Conservation (phyloP, 164 flowering plant genomes). For the Malania oleifera region DNA sequence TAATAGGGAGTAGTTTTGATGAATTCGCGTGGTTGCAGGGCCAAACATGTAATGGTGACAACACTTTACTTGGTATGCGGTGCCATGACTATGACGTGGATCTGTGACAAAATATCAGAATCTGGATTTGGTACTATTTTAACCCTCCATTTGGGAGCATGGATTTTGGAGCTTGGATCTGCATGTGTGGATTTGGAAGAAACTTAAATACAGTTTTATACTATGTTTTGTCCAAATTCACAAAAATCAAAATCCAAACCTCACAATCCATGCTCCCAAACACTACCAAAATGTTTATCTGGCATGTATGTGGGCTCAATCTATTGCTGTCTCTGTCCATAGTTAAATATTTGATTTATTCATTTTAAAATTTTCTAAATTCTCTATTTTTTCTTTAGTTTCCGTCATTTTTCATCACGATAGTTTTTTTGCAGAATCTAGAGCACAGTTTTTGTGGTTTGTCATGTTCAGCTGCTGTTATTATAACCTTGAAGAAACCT, state of each 20-base stretch:
- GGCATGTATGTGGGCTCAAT: no score
- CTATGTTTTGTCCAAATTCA: no score
- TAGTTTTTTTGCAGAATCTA: not conserved
- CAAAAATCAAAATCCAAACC: no score
- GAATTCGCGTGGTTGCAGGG: slow-evolving; percentile 41
- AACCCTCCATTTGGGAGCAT: no score
- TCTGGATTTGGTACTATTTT: slow-evolving; percentile 87
- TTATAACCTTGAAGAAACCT: not conserved
- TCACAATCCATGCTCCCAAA: no score
- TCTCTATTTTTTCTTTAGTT: no score
- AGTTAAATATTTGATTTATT: not conserved
- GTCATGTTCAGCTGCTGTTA: not conserved
- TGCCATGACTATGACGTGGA: slow-evolving; percentile 94
- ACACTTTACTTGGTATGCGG: slow-evolving; percentile 68
- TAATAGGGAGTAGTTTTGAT: not conserved
- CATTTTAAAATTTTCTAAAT: not conserved
- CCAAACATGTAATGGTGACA: slow-evolving; percentile 84
- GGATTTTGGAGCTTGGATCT: no score
- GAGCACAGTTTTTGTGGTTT: not conserved
- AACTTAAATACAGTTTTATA: no score
- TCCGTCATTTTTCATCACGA: not conserved
- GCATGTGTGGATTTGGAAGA: no score
- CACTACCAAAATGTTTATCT: no score
- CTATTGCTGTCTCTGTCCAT: no score
- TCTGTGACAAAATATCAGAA: slow-evolving; percentile 88